These are phyloP conservation scores for Ogataea trehaloabstinens DNA, from an alignment of 805 yeast species.

Conservation along the genomic window DNA sequence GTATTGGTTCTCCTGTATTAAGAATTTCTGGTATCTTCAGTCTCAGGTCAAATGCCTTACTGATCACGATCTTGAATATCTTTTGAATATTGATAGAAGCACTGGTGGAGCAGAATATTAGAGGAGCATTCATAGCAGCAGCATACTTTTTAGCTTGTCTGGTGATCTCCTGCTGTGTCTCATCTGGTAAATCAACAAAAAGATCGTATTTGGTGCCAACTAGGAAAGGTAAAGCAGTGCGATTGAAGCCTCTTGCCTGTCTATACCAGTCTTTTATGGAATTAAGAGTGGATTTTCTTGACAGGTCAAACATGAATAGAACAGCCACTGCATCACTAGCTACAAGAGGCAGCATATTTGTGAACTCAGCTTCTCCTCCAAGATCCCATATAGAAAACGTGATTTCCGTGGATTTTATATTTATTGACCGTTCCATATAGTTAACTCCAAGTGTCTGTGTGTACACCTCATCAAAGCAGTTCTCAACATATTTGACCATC, in stretches of 20 bases:
- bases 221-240: constrained; percentile 84
- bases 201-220: constrained; percentile 93
- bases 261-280: constrained; percentile 95
- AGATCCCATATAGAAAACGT: constrained; percentile 93
- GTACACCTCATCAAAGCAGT: constrained; percentile 85
- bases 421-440: constrained; percentile 86
- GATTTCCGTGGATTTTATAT: constrained; percentile 80
- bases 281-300: constrained; percentile 79
- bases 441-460: constrained; percentile 95
- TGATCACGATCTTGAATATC: constrained; percentile 84
- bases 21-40: constrained; percentile 80
- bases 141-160: constrained; percentile 83
- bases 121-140: constrained; percentile 78
- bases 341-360: constrained; percentile 92
- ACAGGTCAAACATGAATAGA: constrained; percentile 84
- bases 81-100: constrained; percentile 92
- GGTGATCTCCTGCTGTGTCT: constrained; percentile 82
- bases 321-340: constrained; percentile 91
- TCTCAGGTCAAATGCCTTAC: constrained; percentile 85
- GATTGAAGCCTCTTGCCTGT: constrained; percentile 85
- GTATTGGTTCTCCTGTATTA: constrained; percentile 87
- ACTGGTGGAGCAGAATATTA: constrained; percentile 87
- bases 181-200: constrained; percentile 73
- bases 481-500: constrained; percentile 97
- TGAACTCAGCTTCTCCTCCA: constrained; percentile 94